A percentile compares a stretch with the other conserved stretches of the same genome.
phyloP scores from a whole-genome alignment of 2,329 filamentous ascomycete genomes.

The Didymella pinodella region DNA sequence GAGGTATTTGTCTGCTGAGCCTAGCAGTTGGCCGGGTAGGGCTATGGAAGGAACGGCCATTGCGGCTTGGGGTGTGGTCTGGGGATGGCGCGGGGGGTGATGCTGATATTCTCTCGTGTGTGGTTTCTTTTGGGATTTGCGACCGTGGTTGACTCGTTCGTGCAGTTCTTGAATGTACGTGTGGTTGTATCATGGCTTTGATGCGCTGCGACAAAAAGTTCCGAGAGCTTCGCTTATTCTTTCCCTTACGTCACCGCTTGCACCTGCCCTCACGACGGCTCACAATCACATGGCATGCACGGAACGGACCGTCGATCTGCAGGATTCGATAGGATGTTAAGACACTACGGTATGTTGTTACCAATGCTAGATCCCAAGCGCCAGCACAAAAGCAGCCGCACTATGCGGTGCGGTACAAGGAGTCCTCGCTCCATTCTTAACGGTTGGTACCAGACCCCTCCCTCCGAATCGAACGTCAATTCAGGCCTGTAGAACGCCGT shows the following conservation, averaged over 20 bases:
- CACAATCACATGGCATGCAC: conserved; percentile 5
- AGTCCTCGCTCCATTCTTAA: conserved; percentile 18
- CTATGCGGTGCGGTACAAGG: conserved; percentile 16
- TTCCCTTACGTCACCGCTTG: conserved; percentile 32
- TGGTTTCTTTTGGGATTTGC: neutral
- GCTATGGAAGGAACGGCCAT: conserved; percentile 61
- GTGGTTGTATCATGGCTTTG: conserved; percentile 4
- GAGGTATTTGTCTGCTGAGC: conserved; percentile 69
- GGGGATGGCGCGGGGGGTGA: neutral
- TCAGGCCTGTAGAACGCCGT: conserved; percentile 42
- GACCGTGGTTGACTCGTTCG: neutral
- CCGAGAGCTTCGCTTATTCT: conserved; percentile 27
- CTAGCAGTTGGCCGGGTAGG: conserved; percentile 84
- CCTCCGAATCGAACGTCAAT: conserved; percentile 22
- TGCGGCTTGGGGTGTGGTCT: conserved; percentile 6
- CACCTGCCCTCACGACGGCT: conserved; percentile 7
- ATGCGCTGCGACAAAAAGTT: conserved; percentile 4
- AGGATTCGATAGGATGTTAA: conserved; percentile 32
- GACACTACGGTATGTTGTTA: conserved; percentile 43
- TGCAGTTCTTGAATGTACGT: neutral
- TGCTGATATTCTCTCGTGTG: neutral
- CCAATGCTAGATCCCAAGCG: conserved; percentile 22
- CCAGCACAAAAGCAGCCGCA: conserved; percentile 26
- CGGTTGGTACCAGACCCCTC: conserved; percentile 16
- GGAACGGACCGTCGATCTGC: conserved; percentile 13